Conservation (phyloP, 768 basidiomycete species). For the Rhodotorula taiwanensis region DNA sequence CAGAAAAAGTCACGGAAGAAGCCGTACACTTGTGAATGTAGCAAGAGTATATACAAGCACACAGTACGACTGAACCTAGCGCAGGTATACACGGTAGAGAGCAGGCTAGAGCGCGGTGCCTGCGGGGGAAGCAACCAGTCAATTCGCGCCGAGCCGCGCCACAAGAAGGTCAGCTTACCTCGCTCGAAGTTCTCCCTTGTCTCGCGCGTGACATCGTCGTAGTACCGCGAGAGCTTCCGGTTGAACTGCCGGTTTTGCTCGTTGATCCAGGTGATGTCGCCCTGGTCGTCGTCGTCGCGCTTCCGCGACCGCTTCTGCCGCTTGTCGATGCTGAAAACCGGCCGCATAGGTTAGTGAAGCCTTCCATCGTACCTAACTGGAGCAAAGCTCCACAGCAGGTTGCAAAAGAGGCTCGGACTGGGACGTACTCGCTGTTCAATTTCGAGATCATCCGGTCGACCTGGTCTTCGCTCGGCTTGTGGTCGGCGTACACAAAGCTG, state of each 20-base stretch:
- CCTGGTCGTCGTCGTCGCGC: constrained; percentile 80
- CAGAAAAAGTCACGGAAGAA: too few relatives aligned
- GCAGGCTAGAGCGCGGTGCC: constrained; percentile 3
- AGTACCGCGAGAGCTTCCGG: constrained; percentile 82
- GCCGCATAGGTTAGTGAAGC: not conserved
- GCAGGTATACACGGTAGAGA: too few relatives aligned
- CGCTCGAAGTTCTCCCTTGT: constrained; percentile 97
- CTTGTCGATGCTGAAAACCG: constrained; percentile 66
- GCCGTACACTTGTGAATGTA: too few relatives aligned
- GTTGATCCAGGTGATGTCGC: constrained; percentile 84
- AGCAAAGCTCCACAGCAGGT: not conserved
- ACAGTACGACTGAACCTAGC: too few relatives aligned
- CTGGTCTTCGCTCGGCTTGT: constrained; percentile 88
- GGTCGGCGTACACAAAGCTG: constrained; percentile 85
- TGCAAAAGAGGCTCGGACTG: constrained; percentile 1
- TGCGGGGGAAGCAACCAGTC: not conserved
- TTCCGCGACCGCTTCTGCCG: constrained; percentile 84
- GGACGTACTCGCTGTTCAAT: constrained; percentile 85
- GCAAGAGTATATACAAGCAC: too few relatives aligned
- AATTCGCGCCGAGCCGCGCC: not conserved
- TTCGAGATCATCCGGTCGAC: constrained; percentile 86
- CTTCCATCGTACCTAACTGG: too few relatives aligned
- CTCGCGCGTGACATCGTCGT: constrained; percentile 96
- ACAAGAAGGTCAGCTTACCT: constrained; percentile 57
- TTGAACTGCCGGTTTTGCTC: constrained; percentile 56